Evolutionary conservation across 805 yeast genomes (phyloP).

Genomic region (Jamesozyma gamospora): DNA sequence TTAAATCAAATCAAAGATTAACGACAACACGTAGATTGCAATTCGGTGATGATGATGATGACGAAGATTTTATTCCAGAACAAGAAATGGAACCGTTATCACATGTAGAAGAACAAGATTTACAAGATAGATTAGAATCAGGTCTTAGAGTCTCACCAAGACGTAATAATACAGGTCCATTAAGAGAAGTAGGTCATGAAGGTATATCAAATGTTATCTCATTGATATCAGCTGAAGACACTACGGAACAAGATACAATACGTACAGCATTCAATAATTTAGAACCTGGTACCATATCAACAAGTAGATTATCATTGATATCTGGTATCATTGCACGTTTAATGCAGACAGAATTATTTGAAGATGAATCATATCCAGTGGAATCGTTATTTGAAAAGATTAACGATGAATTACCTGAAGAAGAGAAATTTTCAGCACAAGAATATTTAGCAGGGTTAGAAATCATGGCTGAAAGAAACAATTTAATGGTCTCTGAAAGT

Average conservation of each 20-base stretch:
- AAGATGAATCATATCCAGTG: conserved; percentile 36
- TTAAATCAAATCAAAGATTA: conserved; percentile 5
- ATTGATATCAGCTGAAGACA: conserved; percentile 12
- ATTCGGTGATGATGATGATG: conserved; percentile 26
- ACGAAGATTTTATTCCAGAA: conserved; percentile 2
- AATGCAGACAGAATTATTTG: conserved; percentile 35
- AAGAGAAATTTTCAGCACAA: conserved; percentile 36
- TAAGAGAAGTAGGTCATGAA: conserved; percentile 18
- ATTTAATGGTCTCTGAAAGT: conserved; percentile 40
- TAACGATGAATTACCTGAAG: conserved; percentile 38
- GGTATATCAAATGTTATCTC: conserved; percentile 14
- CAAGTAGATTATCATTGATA: conserved; percentile 39
- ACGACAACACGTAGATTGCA: conserved; percentile 11
- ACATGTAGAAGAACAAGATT: conserved; percentile 24
- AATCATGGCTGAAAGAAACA: conserved; percentile 36
- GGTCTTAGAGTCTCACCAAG: conserved; percentile 27
- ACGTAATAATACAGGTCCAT: conserved; percentile 15
- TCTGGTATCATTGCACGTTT: conserved; percentile 39
- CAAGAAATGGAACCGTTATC: conserved; percentile 22
- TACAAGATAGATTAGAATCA: conserved; percentile 19
- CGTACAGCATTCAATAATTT: conserved; percentile 9
- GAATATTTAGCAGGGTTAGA: conserved; percentile 38
- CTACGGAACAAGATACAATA: neutral
- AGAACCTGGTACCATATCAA: conserved; percentile 35
- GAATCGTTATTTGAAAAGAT: conserved; percentile 32